Conservation (phyloP, 2,329 filamentous ascomycete species). For the Fusarium brachygibbosum region DNA sequence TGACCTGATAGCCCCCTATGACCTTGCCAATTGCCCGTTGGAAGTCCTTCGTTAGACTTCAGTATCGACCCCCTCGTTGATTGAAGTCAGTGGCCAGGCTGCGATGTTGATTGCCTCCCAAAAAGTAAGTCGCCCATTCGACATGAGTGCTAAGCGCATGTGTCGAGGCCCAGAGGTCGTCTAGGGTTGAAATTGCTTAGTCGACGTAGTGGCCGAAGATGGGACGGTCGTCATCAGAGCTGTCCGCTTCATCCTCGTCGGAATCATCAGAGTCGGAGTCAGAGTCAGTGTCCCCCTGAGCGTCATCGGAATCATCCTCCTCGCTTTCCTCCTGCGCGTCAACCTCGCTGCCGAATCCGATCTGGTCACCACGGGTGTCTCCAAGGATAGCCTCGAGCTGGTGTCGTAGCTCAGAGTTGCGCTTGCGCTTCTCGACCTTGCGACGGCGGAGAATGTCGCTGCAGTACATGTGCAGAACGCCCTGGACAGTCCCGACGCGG, state of each 20-base stretch:
- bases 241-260: conserved; percentile 3
- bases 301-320: not conserved
- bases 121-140: not conserved
- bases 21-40: not conserved
- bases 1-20: not conserved
- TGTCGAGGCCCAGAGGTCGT: not conserved
- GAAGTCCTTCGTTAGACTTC: not conserved
- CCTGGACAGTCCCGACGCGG: not conserved
- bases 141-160: not conserved
- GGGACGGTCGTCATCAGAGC: conserved; percentile 1
- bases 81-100: not conserved
- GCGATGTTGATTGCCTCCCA: not conserved
- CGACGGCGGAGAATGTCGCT: conserved; percentile 28
- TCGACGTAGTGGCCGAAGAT: conserved; percentile 5
- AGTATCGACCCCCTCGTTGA: not conserved
- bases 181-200: not conserved
- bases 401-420: conserved; percentile 11
- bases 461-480: conserved; percentile 27
- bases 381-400: conserved; percentile 26
- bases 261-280: not conserved
- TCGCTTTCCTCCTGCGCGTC: conserved; percentile 5
- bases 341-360: conserved; percentile 7
- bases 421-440: conserved; percentile 11
- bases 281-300: not conserved
- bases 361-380: conserved; percentile 21